Conservation (phyloP, 2,329 filamentous ascomycete genomes). For the Aspergillus novofumigatus region DNA sequence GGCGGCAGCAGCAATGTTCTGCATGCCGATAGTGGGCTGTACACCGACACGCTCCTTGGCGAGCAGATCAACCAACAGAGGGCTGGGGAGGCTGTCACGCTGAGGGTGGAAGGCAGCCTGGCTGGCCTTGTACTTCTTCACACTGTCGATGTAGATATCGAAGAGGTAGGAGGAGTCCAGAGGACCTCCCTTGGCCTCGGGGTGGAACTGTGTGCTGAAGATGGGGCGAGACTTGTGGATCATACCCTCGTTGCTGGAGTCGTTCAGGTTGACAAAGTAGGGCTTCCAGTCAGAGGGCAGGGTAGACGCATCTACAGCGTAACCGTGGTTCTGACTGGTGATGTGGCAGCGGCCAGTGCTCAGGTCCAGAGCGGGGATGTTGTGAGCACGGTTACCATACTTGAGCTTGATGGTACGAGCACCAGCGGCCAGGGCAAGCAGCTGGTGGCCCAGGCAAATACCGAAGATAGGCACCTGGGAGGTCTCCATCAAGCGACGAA, state of each 20-base stretch:
- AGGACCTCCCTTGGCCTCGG: conserved; percentile 94
- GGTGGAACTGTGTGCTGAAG: conserved; percentile 98
- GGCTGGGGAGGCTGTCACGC: conserved; percentile 82
- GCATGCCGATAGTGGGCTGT: conserved; percentile 59
- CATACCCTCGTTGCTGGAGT: conserved; percentile 95
- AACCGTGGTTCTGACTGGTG: conserved; percentile 97
- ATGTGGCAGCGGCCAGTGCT: conserved; percentile 98
- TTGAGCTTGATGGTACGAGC: conserved; percentile 95
- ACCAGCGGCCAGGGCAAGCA: conserved; percentile 83
- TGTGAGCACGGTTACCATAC: conserved; percentile 98
- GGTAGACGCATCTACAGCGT: conserved; percentile 83
- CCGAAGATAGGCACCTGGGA: conserved; percentile 93
- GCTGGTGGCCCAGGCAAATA: conserved; percentile 95
- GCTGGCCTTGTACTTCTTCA: conserved; percentile 81
- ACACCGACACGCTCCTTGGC: conserved; percentile 95
- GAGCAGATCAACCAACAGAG: conserved; percentile 83
- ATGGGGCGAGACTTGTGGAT: conserved; percentile 95
- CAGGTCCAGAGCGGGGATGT: conserved; percentile 91
- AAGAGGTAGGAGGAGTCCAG: conserved; percentile 95
- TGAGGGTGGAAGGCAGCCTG: conserved; percentile 65
- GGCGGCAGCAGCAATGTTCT: conserved; percentile 37
- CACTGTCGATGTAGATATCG: conserved; percentile 90
- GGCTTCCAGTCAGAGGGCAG: conserved; percentile 87
- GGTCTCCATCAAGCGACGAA: conserved; percentile 83
- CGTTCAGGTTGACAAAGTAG: conserved; percentile 98